Conservation (phyloP, 768 basidiomycete genomes). For the Mycena pura region DNA sequence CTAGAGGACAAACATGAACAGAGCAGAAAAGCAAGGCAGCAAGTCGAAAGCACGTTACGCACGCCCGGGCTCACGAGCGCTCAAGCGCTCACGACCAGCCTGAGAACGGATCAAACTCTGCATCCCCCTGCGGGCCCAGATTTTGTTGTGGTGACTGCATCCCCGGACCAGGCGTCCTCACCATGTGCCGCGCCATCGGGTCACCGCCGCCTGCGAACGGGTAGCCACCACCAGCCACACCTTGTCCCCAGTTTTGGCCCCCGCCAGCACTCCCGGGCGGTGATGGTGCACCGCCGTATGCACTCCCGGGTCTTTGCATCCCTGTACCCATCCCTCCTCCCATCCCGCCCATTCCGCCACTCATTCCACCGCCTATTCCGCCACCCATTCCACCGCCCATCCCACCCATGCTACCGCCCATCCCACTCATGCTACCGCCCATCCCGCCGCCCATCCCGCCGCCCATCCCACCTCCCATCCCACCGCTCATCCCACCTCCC, state of each 20-base stretch:
- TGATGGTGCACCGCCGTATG: constrained; percentile 47
- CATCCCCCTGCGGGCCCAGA: constrained; percentile 50
- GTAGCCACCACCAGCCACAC: constrained; percentile 40
- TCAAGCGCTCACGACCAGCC: too few relatives aligned
- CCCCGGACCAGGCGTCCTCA: constrained; percentile 56
- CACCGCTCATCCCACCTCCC: too few relatives aligned
- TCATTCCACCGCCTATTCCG: constrained; percentile 42
- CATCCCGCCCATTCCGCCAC: constrained; percentile 41
- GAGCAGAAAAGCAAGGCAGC: constrained; percentile 13
- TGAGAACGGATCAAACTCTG: constrained; percentile 66
- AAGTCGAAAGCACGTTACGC: too few relatives aligned
- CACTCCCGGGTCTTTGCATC: constrained; percentile 22
- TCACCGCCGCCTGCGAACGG: constrained; percentile 42
- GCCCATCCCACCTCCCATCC: constrained; percentile 41
- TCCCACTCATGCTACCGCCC: constrained; percentile 42
- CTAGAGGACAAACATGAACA: not conserved
- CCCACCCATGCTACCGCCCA: constrained; percentile 31
- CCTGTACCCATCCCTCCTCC: constrained; percentile 22
- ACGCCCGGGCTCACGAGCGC: too few relatives aligned
- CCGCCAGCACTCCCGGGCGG: constrained; percentile 47
- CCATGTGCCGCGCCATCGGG: constrained; percentile 54
- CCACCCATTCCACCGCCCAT: constrained; percentile 43
- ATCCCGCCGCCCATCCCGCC: constrained; percentile 43
- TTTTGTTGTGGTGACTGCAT: constrained; percentile 46
- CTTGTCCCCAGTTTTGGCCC: constrained; percentile 33